These are phyloP conservation scores for Ascosphaera aggregata DNA, from an alignment of 2,329 filamentous ascomycete genomes.

Conservation along the genomic window DNA sequence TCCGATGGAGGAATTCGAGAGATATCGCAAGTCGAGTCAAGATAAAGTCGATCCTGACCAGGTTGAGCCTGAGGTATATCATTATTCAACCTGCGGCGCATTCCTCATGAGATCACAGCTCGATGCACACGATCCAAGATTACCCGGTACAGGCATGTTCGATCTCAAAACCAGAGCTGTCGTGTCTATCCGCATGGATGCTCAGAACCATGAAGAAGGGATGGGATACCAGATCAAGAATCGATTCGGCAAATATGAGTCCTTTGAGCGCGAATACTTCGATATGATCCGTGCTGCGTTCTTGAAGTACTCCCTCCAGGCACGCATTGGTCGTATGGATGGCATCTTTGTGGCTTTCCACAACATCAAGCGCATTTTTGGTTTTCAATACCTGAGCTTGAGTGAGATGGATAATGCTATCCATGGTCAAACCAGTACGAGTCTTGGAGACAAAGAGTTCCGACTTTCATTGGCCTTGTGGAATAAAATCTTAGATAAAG, in stretches of 20 bases:
- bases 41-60: constrained; percentile 44
- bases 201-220: constrained; percentile 45
- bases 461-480: constrained; percentile 54
- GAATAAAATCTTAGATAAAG: constrained; percentile 56
- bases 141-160: constrained; percentile 85
- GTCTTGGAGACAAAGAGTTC: constrained; percentile 66
- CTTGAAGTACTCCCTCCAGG: constrained; percentile 90
- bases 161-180: constrained; percentile 92
- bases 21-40: constrained; percentile 47
- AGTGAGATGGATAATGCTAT: constrained; percentile 72
- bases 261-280: constrained; percentile 85
- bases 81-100: constrained; percentile 68
- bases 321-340: constrained; percentile 94
- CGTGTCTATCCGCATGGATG: constrained; percentile 74
- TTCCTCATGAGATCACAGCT: constrained; percentile 91
- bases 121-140: constrained; percentile 63
- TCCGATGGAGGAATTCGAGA: constrained; percentile 61
- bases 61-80: constrained; percentile 52
- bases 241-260: constrained; percentile 59
- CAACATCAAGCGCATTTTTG: constrained; percentile 86
- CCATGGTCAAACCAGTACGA: constrained; percentile 48
- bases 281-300: constrained; percentile 93
- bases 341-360: constrained; percentile 95
- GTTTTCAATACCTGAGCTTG: constrained; percentile 82
- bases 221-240: constrained; percentile 67